Base-by-base conservation (phyloP, 2,329 filamentous ascomycete species). In the Trichoderma pleuroti region DNA sequence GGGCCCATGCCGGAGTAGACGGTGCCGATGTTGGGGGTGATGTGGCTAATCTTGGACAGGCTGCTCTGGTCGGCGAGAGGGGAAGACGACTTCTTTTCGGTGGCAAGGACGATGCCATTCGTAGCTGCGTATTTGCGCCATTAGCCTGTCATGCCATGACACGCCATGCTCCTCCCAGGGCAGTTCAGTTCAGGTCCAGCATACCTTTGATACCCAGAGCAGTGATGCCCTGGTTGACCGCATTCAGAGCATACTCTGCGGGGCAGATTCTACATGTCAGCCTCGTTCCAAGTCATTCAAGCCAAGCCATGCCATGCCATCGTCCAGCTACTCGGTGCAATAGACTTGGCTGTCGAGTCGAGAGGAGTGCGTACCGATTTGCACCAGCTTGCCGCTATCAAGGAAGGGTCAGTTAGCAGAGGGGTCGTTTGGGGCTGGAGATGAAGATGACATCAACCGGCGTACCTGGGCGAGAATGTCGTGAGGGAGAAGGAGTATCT, bases 21-120 rank as follows among this genome's bases (percentile, higher is more conserved):
- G 93, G 98, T 98, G 82, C 96, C 96, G 82, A 99, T 98, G 87
- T 99, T 96, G 78, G 96, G 96, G 61, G 96, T 99, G 85, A 99
- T 94, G 81, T 97, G 90, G 81, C 93, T 97, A 85, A 99, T 93
- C 87, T 99, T 99, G 78, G 94, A 96, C 75, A 97, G 91, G 52
- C 96, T 98, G 77, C 92, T 90, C 77, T 96, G 91, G 81, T 99
- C 96, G 86, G 97, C 95, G 78, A 99, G 92, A 67, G 96, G 94
- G 63, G 96, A 98, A 46, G 95, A 98, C 57, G 95, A 98, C 85
- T 99, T 99, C 90, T 99, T 99, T 86, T 99, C 96, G 74, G 96
- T 99, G 74, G 96, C 96, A 75, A 99, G 93, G 75, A 99, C 96
- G 81, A 99, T 97, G 77, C 96, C 96, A 84, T 99, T 99, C 76